phyloP scores from a whole-genome alignment of 495 filamentous ascomycete genomes.

The Aspergillus biplanus region DNA sequence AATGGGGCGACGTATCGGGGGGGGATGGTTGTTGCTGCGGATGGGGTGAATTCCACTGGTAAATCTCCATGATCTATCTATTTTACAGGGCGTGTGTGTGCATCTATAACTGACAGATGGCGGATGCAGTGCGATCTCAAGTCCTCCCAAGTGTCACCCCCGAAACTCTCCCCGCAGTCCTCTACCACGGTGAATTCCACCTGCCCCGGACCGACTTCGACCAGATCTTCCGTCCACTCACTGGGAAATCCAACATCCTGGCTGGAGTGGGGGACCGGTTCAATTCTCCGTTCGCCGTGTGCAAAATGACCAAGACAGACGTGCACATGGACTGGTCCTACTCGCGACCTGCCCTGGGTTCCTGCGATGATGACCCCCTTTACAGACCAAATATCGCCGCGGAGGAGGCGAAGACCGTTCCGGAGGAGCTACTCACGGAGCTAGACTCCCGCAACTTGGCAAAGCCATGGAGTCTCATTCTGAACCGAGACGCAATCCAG shows the following conservation, averaged over 20 bases:
- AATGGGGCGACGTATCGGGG: slow-evolving; percentile 7
- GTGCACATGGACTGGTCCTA: slow-evolving; percentile 5
- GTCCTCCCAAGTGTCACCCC: neutral
- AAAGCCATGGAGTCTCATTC: slow-evolving; percentile 35
- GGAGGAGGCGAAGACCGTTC: slow-evolving; percentile 30
- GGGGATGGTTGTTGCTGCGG: neutral
- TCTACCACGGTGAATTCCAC: slow-evolving; percentile 7
- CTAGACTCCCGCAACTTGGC: slow-evolving; percentile 28
- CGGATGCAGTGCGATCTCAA: neutral
- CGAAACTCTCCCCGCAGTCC: slow-evolving; percentile 1
- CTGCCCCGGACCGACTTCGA: neutral
- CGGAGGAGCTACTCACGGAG: slow-evolving; percentile 37
- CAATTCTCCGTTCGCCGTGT: slow-evolving; percentile 2
- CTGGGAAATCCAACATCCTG: slow-evolving; percentile 5
- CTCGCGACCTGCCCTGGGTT: neutral
- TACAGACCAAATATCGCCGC: slow-evolving; percentile 32
- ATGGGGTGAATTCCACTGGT: slow-evolving; percentile 3
- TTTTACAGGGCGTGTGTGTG: neutral
- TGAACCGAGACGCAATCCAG: slow-evolving; percentile 33
- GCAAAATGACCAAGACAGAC: slow-evolving; percentile 6
- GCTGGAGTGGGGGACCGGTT: neutral
- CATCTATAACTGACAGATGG: neutral
- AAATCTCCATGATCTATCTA: neutral
- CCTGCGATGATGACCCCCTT: slow-evolving; percentile 25
- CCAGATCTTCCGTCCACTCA: neutral